These are phyloP conservation scores for Tylopilus intermedius DNA, from an alignment of 768 basidiomycete species.

Conservation along the genomic window DNA sequence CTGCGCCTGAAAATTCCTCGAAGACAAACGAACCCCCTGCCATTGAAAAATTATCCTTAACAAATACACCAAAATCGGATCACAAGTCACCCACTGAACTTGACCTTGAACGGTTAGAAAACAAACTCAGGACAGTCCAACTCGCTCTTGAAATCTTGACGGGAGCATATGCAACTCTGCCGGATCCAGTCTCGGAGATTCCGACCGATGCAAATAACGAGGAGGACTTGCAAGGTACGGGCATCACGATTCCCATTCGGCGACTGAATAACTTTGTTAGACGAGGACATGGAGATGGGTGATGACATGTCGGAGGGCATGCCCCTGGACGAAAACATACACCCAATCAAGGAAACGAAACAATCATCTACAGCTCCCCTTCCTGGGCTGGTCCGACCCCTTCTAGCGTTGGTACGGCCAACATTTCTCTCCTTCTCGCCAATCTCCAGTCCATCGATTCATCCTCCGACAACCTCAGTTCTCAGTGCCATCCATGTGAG, in stretches of 20 bases:
- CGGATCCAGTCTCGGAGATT: slow-evolving; percentile 56
- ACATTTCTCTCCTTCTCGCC: slow-evolving; percentile 82
- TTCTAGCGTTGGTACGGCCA: slow-evolving; percentile 66
- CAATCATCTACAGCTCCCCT: slow-evolving; percentile 37
- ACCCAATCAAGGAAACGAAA: slow-evolving; percentile 21
- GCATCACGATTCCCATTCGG: slow-evolving; percentile 4
- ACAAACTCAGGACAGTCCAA: slow-evolving; percentile 65
- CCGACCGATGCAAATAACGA: slow-evolving; percentile 28
- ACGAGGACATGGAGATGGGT: slow-evolving; percentile 39
- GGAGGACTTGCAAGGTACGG: slow-evolving; percentile 35
- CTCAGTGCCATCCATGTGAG: slow-evolving; percentile 79
- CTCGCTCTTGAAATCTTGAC: slow-evolving; percentile 87
- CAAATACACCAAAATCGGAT: slow-evolving; percentile 69
- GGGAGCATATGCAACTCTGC: slow-evolving; percentile 80
- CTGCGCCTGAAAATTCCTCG: neutral
- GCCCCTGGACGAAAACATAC: slow-evolving; percentile 20
- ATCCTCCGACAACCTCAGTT: slow-evolving; percentile 85
- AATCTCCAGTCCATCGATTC: slow-evolving; percentile 57
- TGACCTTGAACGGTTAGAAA: slow-evolving; percentile 71
- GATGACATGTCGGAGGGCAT: slow-evolving; percentile 26
- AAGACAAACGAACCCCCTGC: slow-evolving; percentile 46
- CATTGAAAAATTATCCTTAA: slow-evolving; percentile 54
- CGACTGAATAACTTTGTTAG: slow-evolving; percentile 35
- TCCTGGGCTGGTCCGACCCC: slow-evolving; percentile 59
- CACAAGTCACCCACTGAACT: slow-evolving; percentile 65